A percentile compares a stretch with the other conserved stretches of the same genome.
These are phyloP conservation scores for Vicia villosa DNA, from an alignment of 306 rosid genomes.

Conservation along the genomic window DNA sequence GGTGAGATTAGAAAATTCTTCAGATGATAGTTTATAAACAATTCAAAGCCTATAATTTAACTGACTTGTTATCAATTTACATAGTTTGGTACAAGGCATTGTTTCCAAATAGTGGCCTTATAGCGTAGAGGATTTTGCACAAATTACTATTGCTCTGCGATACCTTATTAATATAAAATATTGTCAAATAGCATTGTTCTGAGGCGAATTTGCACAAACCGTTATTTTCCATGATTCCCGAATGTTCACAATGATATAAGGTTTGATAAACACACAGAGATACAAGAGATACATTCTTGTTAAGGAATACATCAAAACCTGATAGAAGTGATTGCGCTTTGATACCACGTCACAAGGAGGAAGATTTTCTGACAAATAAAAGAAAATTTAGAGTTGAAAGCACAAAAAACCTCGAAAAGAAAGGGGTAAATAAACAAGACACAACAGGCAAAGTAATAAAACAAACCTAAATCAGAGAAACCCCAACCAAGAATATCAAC, in stretches of 20 bases:
- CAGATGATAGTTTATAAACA: constrained; percentile 23
- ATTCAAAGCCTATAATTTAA: constrained; percentile 5
- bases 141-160: background rate
- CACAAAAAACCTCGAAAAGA: background rate
- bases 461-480: constrained; percentile 88
- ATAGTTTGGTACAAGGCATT: background rate
- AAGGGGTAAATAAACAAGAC: constrained; percentile 12
- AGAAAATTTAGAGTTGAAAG: constrained; percentile 7
- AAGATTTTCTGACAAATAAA: constrained; percentile 59
- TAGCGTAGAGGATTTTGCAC: background rate
- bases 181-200: background rate
- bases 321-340: constrained; percentile 81
- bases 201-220: background rate
- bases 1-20: constrained; percentile 17
- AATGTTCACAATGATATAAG: background rate
- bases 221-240: background rate
- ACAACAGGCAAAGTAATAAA: constrained; percentile 26
- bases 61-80: constrained; percentile 14
- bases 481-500: constrained; percentile 99
- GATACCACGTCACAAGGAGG: constrained; percentile 76
- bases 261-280: constrained; percentile 10
- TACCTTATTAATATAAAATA: background rate
- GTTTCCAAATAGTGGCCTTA: background rate
- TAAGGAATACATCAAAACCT: constrained; percentile 53
- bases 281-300: background rate